A percentile compares a stretch with the other conserved stretches of the same genome.
phyloP scores from a whole-genome alignment of 495 filamentous ascomycete species.

The Aspergillus avenaceus region DNA sequence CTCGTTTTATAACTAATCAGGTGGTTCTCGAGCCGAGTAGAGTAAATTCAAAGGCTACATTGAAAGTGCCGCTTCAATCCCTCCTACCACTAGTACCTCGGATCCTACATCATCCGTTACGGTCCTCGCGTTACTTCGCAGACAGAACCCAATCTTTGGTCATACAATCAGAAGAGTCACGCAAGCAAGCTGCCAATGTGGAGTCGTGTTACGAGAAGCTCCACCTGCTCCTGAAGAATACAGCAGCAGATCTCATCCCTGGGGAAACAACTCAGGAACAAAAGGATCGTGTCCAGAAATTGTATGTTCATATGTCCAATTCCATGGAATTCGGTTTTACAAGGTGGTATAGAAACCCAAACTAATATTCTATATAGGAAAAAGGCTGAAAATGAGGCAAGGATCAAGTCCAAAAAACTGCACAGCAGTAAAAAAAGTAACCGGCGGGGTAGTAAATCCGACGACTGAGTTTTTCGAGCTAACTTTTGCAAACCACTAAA shows the following conservation, averaged over 20 bases:
- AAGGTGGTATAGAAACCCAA: background rate
- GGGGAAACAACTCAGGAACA: conserved; percentile 63
- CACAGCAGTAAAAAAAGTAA: conserved; percentile 76
- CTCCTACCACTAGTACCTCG: conserved; percentile 63
- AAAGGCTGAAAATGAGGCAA: conserved; percentile 64
- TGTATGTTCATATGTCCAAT: conserved; percentile 52
- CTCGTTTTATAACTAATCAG: background rate
- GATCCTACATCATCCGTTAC: conserved; percentile 59
- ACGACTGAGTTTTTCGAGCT: conserved; percentile 33
- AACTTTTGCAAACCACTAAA: conserved; percentile 9
- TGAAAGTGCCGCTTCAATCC: conserved; percentile 56
- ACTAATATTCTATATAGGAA: conserved; percentile 48
- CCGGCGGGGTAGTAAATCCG: conserved; percentile 50
- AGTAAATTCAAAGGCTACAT: conserved; percentile 87
- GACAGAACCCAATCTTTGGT: conserved; percentile 57
- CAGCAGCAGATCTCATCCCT: conserved; percentile 51
- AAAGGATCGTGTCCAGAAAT: conserved; percentile 51
- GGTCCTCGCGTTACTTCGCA: conserved; percentile 66
- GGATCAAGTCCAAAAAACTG: conserved; percentile 70
- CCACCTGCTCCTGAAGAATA: conserved; percentile 50
- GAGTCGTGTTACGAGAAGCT: conserved; percentile 62
- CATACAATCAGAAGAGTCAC: conserved; percentile 63
- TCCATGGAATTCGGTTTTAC: conserved; percentile 8
- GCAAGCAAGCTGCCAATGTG: conserved; percentile 63
- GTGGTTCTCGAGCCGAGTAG: conserved; percentile 39